phyloP scores from a whole-genome alignment of 2,329 filamentous ascomycete genomes.

The Colletotrichum caudatum region DNA sequence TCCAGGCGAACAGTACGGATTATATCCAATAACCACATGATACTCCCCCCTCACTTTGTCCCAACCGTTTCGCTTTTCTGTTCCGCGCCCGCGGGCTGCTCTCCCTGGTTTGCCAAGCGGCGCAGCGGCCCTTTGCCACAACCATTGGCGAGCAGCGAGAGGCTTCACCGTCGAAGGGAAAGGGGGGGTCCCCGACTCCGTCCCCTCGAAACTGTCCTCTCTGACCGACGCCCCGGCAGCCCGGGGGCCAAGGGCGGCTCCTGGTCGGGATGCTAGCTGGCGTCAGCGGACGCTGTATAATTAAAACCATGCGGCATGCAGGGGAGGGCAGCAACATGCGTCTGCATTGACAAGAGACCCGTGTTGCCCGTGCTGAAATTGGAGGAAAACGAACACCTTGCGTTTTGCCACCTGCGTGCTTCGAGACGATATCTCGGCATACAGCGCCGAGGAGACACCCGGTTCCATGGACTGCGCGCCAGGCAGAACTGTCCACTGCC shows the following conservation, averaged over 20 bases:
- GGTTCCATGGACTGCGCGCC: too few relatives aligned
- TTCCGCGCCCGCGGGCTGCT: background rate
- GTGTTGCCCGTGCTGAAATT: conserved; percentile 52
- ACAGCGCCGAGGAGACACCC: background rate
- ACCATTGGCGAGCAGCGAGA: background rate
- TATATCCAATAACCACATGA: background rate
- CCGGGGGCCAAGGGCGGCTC: conserved; percentile 68
- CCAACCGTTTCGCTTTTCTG: background rate
- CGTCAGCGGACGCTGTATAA: conserved; percentile 70
- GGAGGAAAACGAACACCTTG: conserved; percentile 51
- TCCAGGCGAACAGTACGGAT: conserved; percentile 19
- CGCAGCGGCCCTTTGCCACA: background rate
- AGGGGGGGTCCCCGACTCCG: background rate
- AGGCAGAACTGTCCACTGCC: too few relatives aligned
- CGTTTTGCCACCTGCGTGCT: conserved; percentile 50
- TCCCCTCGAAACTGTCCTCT: background rate
- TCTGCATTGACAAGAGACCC: conserved; percentile 56
- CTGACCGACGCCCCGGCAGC: conserved; percentile 56
- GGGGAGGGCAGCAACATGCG: conserved; percentile 62
- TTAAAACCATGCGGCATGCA: conserved; percentile 67
- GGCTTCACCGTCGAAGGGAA: background rate
- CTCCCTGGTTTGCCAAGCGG: background rate
- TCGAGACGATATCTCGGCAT: background rate
- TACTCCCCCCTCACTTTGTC: background rate
- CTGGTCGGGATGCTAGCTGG: conserved; percentile 71